Conservation (phyloP, 495 filamentous ascomycete species). For the Tetracladium marchalianum region DNA sequence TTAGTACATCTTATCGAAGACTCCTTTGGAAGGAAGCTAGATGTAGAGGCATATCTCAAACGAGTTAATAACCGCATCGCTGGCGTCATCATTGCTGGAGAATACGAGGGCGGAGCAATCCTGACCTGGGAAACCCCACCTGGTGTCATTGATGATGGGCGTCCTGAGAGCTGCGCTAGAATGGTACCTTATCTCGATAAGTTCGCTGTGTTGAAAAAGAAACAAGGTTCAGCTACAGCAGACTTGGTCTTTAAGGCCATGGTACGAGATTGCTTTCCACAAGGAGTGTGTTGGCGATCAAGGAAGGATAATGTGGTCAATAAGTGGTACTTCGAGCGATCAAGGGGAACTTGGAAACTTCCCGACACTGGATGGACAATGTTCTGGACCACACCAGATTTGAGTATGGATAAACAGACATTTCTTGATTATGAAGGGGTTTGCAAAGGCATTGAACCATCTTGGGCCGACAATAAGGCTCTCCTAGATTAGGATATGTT, state of each 20-base stretch:
- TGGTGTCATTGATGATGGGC: constrained; percentile 40
- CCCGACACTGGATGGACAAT: constrained; percentile 78
- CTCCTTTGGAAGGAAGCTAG: constrained; percentile 78
- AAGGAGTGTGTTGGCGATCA: constrained; percentile 73
- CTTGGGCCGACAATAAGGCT: constrained; percentile 68
- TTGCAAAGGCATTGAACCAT: constrained; percentile 68
- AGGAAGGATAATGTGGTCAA: constrained; percentile 77
- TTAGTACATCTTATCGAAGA: constrained; percentile 87
- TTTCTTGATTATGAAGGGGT: constrained; percentile 77
- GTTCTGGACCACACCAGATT: constrained; percentile 85
- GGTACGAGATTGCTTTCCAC: constrained; percentile 77
- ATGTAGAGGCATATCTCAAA: constrained; percentile 69
- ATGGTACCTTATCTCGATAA: constrained; percentile 95
- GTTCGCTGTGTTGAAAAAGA: constrained; percentile 83
- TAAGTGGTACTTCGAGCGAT: constrained; percentile 93
- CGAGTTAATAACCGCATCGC: constrained; percentile 71
- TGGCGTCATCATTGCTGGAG: constrained; percentile 86
- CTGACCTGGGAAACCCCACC: constrained; percentile 88
- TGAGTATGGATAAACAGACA: constrained; percentile 35
- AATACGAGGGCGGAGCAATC: constrained; percentile 93
- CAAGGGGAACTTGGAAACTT: constrained; percentile 71
- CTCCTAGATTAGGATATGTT: constrained; percentile 39
- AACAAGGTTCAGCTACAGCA: constrained; percentile 85
- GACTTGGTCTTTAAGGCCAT: constrained; percentile 95
- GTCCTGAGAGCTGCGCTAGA: constrained; percentile 36